Evolutionary conservation across 129 eudicot species (phyloP), one percentile per base, ranked within the genome.

Genomic region (Silybum marianum): DNA sequence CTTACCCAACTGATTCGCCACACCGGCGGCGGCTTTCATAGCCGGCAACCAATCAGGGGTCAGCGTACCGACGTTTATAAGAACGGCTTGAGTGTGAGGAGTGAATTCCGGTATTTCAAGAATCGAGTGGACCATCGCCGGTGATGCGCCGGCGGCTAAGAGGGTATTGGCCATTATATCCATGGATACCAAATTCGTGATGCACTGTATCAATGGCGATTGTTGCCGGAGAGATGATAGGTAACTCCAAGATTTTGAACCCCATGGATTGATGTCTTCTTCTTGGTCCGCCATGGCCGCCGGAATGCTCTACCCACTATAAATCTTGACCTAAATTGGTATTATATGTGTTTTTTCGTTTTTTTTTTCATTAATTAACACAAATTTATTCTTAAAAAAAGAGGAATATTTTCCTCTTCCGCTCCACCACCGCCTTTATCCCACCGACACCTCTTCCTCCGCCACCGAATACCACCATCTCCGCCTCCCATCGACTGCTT

Each of bases 141-240:
- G 99, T 6, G 98, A 92, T 2, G 99, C 99, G 30, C 98, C 99
- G 86, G 92, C 93, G 71, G 99, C 79, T 25, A 93, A 72, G 22
- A 95, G 93, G n/a, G 89, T 88, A 62, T 95, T 95, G 86, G 99
- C 99, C 88, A 89, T 90, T 24, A 95, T 42, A 72, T 95, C 99
- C 97, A 92, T 92, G 8, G 99, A 95, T 22, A 95, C 98, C 38
- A 80, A 85, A 84, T 95, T 95, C 21, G 99, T 92, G 71, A 94
- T 94, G 92, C 97, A 94, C 83, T 94, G 98, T 66, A 94, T 87
- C 7, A 94, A 69, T 0, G 98, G 98, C 0, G 97, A 85, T 22
- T 68, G 74, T 38, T 82, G 74, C 8, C 95, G 83, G 25, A 88
- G 72, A 0, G 88, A 74, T 5, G 83, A 68, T 6, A 94, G 81